These are phyloP conservation scores for Verticillium nubilum DNA, from an alignment of 2,329 filamentous ascomycete species.

Conservation along the genomic window DNA sequence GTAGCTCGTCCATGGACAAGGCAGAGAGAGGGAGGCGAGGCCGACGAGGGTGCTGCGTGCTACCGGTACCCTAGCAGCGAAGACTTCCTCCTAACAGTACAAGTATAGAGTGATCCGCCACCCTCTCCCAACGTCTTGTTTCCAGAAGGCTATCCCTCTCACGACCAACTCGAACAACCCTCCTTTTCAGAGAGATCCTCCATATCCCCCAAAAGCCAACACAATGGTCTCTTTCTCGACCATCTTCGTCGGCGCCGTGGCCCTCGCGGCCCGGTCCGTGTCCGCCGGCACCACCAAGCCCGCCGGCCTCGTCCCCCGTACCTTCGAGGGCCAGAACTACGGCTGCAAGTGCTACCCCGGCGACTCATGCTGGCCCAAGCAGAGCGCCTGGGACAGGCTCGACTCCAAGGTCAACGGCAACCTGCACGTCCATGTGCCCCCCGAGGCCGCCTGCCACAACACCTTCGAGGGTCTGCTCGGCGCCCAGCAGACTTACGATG, in stretches of 20 bases:
- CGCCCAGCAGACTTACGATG: constrained; percentile 27
- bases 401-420: constrained; percentile 30
- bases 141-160: neutral
- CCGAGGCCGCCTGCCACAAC: constrained; percentile 27
- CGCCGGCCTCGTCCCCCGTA: neutral
- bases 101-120: neutral
- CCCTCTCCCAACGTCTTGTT: neutral
- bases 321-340: constrained; percentile 20
- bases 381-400: constrained; percentile 19
- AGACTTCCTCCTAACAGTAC: neutral
- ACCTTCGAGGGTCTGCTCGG: constrained; percentile 31
- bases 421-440: constrained; percentile 22
- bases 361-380: constrained; percentile 24
- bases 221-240: neutral
- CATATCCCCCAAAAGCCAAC: neutral
- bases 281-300: neutral
- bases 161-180: neutral
- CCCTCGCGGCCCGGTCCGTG: neutral
- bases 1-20: neutral
- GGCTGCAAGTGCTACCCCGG: constrained; percentile 25
- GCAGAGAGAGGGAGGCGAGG: neutral
- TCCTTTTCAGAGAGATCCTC: neutral
- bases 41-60: neutral
- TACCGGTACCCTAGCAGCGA: neutral
- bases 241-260: neutral